Evolutionary conservation across 768 basidiomycete species (phyloP), one percentile per base, ranked within the genome.

Genomic region (Russula sp.): DNA sequence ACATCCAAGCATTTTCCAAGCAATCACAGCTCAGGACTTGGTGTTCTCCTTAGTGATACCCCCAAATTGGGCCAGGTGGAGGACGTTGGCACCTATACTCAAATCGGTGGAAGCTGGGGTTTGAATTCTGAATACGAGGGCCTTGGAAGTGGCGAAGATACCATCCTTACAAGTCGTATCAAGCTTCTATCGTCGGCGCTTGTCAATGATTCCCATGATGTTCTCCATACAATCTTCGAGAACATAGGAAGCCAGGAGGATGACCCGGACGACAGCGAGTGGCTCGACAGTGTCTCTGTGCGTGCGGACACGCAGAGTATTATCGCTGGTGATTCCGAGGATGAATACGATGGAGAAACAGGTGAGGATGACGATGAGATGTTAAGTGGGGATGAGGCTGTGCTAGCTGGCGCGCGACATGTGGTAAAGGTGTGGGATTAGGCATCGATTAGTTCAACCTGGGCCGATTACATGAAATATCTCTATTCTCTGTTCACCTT

Each of bases 241-340:
- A 36, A 3, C 20, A 7, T 35, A 8, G 43, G 18, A 7, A 25
- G 35, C 6, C 56, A 20, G 34, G 56, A 56, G 43, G 56, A 56
- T 22, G 56, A 56, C 20, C 32, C 11, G 1, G 55, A 56, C 32
- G 55, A 56, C 22, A 36, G 34, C 45, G 56, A 56, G 35, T 56
- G 56, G 56, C 56, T 56, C 22, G 56, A 56, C 13, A 25, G 34
- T 29, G 42, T 8, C 13, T 56, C 56, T 22, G 56, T 56, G 34
- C 43, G 56, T 36, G 56, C 56, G 13, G 56, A 56, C 20, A 56
- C 56, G 13, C 56, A 56, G 7, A 56, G 56, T 10, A n/a, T 56
- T 16, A 38, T 56, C 13, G 42, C 3, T 8, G 56, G 43, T 14
- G 56, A 56, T 29, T 56, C 45, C 16, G 56, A 56, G 16, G 56